Base-by-base conservation (phyloP, 2,329 filamentous ascomycete genomes). In the Aspergillus cejpii region DNA sequence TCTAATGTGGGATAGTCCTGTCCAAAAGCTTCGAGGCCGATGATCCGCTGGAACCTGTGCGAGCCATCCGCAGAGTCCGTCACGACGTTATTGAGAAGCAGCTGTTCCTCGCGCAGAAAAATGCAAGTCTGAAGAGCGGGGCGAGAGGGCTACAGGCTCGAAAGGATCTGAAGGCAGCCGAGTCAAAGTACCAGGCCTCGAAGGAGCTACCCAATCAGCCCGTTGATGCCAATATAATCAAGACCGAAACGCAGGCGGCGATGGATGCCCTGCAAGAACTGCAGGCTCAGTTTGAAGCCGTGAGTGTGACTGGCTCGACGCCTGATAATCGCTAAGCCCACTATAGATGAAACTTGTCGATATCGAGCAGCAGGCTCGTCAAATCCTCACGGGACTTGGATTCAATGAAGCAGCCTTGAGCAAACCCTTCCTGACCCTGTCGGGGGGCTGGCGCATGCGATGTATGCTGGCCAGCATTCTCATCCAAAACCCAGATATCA, bases 371-470 rank as follows among this genome's bases (percentile, higher is more conserved):
- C 79, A 77, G 52, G 85, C 85, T 3, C 79, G 80, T 41, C 77
- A 69, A 36, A 79, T 88, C 19, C 73, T 92, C 3, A 64, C 74
- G 0, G 86, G 85, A 37, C 74, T 91, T 0, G 86, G 86, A 0
- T 91, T 91, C 62, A 77, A 80, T 1, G 78, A 84, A 20, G 63
- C 75, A 1, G 71, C 74, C 44, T 76, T 87, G 48, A 68, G 73
- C 11, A 79, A 77, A 48, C 74, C 79, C 5, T 74, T 86, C 10
- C 71, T 73, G 1, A 80, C 79, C 27, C 71, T 94, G 2, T 92
- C 87, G 0, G 87, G 88, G 5, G 88, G 84, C 2, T 87, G 84
- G 84, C 77, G 74, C 48, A 87, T 86, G 80, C 77, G 84, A 7
- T 79, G 79, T 21, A 73, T 80, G 46, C 72, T 87, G 0, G 83